Base-by-base conservation (phyloP, 768 basidiomycete species). In the Candolleomyces eurysporus region DNA sequence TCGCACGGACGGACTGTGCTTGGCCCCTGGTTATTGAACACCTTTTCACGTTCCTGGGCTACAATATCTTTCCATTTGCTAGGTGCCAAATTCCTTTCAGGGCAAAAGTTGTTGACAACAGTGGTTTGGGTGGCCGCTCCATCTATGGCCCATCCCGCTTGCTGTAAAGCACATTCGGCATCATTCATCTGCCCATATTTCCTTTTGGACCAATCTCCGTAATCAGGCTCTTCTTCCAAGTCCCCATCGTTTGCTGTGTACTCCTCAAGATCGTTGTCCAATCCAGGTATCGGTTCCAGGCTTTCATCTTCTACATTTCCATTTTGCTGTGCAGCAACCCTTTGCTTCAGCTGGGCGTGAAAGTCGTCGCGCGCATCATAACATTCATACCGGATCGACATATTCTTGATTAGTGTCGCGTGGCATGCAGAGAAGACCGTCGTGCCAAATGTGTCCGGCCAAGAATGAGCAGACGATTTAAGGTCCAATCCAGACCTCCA, bases 341-440 rank as follows among this genome's bases (percentile, higher is more conserved):
- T 7, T 7, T 7, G 8, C 36, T 36, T 36, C 36, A 36, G 5
- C 5, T 52, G 50, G 19, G 22, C 30, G 26, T 17, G 13, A 30
- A 42, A 58, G 32, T 58, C 57, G 26, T 58, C 57, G 5, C 57
- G n/a, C 1, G 43, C 50, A 36, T 52, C 57, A 30, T 57, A 62
- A 39, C 55, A 62, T 30, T 58, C 30, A 39, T 58, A 58, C 19
- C 57, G 2, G 17, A 58, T 48, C 4, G 48, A 9, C 14, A 58
- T 30, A 11, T 58, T 48, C 6, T 26, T 17, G 1, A 58, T 46
- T 3, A 58, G 7, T 1, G 16, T 4, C 8, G 4, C 30, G 10
- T 58, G 45, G 1, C 46, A 0, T 6, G 4, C 26, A 1, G 9
- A 8, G 30, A 58, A 49, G 3, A 6, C 11, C 4, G 26, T 21